Conservation (phyloP, 2,329 filamentous ascomycete species). For the Epichloe gansuensis region DNA sequence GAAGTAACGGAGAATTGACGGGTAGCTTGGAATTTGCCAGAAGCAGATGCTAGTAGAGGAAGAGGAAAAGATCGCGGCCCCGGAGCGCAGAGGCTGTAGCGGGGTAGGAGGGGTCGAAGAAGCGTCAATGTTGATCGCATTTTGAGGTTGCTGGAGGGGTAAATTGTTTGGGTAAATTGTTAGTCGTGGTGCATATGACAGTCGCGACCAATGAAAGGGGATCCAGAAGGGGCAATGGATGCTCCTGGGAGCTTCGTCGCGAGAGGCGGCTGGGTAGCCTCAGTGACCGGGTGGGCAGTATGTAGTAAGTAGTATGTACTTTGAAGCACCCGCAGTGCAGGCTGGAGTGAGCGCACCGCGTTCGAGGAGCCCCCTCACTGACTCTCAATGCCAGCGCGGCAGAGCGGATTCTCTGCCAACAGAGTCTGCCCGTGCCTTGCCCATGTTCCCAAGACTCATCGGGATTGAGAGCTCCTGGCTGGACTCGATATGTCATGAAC, state of each 20-base stretch:
- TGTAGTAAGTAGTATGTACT: no score
- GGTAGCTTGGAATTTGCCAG: conserved; percentile 25
- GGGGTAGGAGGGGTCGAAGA: conserved; percentile 35
- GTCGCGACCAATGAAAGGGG: conserved; percentile 5
- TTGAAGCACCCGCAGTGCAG: no score
- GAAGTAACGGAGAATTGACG: conserved; percentile 42
- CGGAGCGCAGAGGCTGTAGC: conserved; percentile 29
- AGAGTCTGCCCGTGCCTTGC: no score
- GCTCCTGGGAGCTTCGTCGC: background rate
- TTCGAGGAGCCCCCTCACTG: no score
- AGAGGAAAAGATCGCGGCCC: conserved; percentile 28
- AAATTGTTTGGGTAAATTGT: conserved; percentile 17
- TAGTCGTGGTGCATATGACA: conserved; percentile 17
- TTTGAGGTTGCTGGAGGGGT: conserved; percentile 30
- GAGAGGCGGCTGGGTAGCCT: background rate
- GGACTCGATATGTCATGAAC: no score
- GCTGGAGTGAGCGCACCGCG: no score
- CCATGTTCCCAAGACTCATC: no score
- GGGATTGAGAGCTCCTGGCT: no score
- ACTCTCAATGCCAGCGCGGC: no score
- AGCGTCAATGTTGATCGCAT: conserved; percentile 28
- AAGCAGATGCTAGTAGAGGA: conserved; percentile 29
- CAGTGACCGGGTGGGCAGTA: no score
- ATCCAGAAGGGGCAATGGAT: background rate
- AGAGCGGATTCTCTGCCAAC: no score